phyloP scores from a whole-genome alignment of 768 basidiomycete species.

The Termitomyces sp. region DNA sequence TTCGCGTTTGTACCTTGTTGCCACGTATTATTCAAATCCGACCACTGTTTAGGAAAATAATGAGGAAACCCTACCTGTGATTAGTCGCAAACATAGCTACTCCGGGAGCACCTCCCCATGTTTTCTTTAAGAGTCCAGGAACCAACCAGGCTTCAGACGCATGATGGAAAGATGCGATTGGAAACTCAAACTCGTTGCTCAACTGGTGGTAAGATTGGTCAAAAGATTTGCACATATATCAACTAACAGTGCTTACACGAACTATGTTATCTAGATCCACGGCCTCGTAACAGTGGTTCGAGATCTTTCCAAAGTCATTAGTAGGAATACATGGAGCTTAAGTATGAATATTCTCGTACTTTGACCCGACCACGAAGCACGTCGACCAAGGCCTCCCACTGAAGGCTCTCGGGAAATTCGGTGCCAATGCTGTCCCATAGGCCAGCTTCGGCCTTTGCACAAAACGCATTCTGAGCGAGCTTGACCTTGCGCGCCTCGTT shows the following conservation, averaged over 20 bases:
- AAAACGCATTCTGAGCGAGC: constrained; percentile 69
- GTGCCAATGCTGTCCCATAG: constrained; percentile 36
- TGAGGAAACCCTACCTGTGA: constrained; percentile 42
- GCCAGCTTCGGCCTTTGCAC: constrained; percentile 55
- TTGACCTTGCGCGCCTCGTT: constrained; percentile 69
- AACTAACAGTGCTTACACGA: constrained; percentile 42
- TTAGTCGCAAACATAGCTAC: constrained; percentile 82
- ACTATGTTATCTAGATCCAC: constrained; percentile 72
- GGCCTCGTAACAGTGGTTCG: constrained; percentile 69
- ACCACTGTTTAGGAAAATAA: background rate
- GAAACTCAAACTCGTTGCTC: constrained; percentile 88
- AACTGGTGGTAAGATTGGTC: constrained; percentile 41
- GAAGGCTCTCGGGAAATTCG: constrained; percentile 66
- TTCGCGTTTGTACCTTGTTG: constrained; percentile 46
- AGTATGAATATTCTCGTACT: constrained; percentile 32
- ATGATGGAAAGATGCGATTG: constrained; percentile 80
- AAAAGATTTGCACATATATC: background rate
- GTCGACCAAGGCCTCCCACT: constrained; percentile 80
- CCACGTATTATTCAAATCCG: background rate
- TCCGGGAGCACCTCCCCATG: constrained; percentile 66
- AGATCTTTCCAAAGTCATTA: constrained; percentile 39
- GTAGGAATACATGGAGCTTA: constrained; percentile 5
- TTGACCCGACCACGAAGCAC: constrained; percentile 87
- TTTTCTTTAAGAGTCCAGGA: constrained; percentile 73
- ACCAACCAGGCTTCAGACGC: constrained; percentile 92